A percentile compares a stretch with the other conserved stretches of the same genome.
Evolutionary conservation across 352 stramenopile genomes (phyloP).

Genomic region (Phytopythium sindhum): DNA sequence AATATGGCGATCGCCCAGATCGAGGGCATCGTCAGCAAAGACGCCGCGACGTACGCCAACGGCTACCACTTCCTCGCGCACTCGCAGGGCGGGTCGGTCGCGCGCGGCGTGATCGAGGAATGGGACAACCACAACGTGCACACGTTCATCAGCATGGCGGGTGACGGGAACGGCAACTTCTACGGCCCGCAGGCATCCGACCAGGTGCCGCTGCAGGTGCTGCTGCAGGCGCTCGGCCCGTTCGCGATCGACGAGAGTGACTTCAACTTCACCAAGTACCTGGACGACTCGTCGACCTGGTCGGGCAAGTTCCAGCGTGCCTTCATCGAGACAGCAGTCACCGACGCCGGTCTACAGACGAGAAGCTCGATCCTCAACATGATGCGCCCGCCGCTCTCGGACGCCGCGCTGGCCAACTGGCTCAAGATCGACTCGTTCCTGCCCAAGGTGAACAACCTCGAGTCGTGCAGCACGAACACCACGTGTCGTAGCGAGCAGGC

Average conservation of each 20-base stretch:
- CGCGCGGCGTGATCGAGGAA: constrained; percentile 47
- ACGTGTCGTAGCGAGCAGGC: constrained; percentile 16
- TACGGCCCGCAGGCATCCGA: constrained; percentile 41
- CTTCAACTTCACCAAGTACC: constrained; percentile 43
- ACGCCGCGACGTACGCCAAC: constrained; percentile 24
- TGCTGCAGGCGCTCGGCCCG: constrained; percentile 33
- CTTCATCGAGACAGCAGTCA: constrained; percentile 21
- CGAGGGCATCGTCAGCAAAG: constrained; percentile 22
- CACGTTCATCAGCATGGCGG: constrained; percentile 47
- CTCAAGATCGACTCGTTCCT: constrained; percentile 30
- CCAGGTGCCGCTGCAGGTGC: constrained; percentile 26
- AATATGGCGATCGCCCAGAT: constrained; percentile 45
- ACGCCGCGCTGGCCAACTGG: constrained; percentile 26
- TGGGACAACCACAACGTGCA: constrained; percentile 58
- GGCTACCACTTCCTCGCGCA: constrained; percentile 56
- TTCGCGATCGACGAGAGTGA: constrained; percentile 23
- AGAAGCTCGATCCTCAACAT: constrained; percentile 37
- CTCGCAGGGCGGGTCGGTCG: constrained; percentile 41
- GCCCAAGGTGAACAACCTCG: constrained; percentile 35
- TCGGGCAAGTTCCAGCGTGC: constrained; percentile 41
- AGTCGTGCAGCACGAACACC: constrained; percentile 10
- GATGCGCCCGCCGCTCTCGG: constrained; percentile 19
- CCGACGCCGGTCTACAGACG: constrained; percentile 18
- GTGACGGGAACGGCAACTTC: constrained; percentile 50
- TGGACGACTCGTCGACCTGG: constrained; percentile 14